A percentile compares a stretch with the other conserved stretches of the same genome.
These are phyloP conservation scores for Boletus rubroflammeus DNA, from an alignment of 768 basidiomycete species.

Conservation along the genomic window DNA sequence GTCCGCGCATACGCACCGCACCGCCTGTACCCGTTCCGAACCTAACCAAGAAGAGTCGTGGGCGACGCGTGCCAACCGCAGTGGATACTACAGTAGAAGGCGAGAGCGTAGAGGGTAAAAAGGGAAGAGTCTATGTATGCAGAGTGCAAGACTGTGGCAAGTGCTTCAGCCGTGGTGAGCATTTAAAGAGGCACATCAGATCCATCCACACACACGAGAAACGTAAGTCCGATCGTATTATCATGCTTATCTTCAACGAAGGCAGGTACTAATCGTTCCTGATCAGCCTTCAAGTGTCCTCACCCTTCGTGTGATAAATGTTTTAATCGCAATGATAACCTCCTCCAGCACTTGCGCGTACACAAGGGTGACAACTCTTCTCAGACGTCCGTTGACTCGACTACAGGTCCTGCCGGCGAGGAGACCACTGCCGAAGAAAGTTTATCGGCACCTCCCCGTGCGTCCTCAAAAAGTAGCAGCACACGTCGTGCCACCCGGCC, in stretches of 20 bases:
- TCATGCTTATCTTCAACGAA: conserved; percentile 12
- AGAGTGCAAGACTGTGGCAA: conserved; percentile 68
- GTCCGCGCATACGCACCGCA: conserved; percentile 49
- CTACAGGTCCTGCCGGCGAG: conserved; percentile 23
- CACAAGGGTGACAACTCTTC: conserved; percentile 46
- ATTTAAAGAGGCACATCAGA: conserved; percentile 71
- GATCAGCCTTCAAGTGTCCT: conserved; percentile 69
- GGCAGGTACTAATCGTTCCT: conserved; percentile 22
- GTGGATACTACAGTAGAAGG: conserved; percentile 22
- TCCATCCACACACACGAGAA: conserved; percentile 76
- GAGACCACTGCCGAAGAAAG: conserved; percentile 20
- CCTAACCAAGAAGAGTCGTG: conserved; percentile 76
- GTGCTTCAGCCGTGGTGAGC: conserved; percentile 70
- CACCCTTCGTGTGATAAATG: conserved; percentile 63
- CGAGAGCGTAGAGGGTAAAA: conserved; percentile 30
- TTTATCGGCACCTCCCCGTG: conserved; percentile 23
- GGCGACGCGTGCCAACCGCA: conserved; percentile 67
- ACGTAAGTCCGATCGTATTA: conserved; percentile 47
- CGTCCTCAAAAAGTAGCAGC: conserved; percentile 19
- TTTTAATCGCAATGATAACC: conserved; percentile 79
- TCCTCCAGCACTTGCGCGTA: conserved; percentile 74
- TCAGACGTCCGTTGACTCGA: conserved; percentile 32
- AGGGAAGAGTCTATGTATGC: conserved; percentile 50
- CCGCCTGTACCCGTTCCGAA: conserved; percentile 73
- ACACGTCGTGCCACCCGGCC: conserved; percentile 31